Evolutionary conservation across 768 basidiomycete genomes (phyloP).

Genomic region (Boletus sensibilis): DNA sequence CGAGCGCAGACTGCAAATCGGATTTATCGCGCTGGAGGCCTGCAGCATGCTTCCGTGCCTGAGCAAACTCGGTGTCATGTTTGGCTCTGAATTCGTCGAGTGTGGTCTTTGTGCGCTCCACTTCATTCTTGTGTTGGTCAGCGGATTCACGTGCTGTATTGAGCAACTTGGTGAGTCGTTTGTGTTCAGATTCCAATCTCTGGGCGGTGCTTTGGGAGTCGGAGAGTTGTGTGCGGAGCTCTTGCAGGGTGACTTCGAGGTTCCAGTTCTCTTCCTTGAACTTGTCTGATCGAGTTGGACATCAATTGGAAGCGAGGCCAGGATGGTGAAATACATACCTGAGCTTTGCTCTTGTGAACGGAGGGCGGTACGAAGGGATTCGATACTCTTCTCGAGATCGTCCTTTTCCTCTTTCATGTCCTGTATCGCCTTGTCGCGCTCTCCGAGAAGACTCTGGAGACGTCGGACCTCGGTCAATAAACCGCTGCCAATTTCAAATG

Average conservation of each 20-base stretch:
- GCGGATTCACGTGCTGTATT: conserved; percentile 67
- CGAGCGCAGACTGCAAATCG: conserved; percentile 81
- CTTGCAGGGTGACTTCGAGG: conserved; percentile 89
- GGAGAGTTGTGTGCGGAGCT: conserved; percentile 67
- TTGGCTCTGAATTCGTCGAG: conserved; percentile 80
- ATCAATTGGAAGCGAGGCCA: conserved; percentile 1
- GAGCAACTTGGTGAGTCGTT: conserved; percentile 75
- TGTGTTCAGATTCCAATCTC: conserved; percentile 79
- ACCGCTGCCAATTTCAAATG: conserved; percentile 95
- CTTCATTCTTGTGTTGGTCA: conserved; percentile 86
- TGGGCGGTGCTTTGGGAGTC: conserved; percentile 64
- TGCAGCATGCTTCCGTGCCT: conserved; percentile 83
- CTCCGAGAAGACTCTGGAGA: conserved; percentile 84
- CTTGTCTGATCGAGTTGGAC: conserved; percentile 55
- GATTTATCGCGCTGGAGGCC: conserved; percentile 89
- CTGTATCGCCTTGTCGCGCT: conserved; percentile 90
- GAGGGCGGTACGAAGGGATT: conserved; percentile 70
- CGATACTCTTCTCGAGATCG: conserved; percentile 76
- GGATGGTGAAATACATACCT: conserved; percentile 45
- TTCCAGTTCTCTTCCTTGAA: conserved; percentile 99
- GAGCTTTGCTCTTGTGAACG: conserved; percentile 77
- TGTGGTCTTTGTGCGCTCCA: conserved; percentile 61
- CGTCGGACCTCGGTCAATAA: conserved; percentile 89
- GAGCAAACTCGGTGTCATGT: conserved; percentile 94
- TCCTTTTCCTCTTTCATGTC: conserved; percentile 92